phyloP scores from a whole-genome alignment of 2,329 filamentous ascomycete genomes.

The Phyllosticta ampelicida region DNA sequence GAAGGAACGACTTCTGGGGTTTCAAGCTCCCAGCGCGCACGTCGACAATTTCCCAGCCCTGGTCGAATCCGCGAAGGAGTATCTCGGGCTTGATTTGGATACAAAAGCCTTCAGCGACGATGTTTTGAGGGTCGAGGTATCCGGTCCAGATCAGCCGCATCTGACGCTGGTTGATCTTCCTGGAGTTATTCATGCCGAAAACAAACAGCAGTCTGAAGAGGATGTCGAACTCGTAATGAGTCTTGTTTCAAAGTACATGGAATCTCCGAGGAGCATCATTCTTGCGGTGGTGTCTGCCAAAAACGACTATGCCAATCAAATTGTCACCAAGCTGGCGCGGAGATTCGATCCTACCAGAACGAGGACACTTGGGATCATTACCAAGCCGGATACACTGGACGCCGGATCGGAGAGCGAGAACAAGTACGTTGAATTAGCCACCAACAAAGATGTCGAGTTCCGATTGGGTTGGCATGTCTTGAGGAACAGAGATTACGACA shows the following conservation, averaged over 20 bases:
- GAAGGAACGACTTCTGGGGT: slow-evolving; percentile 22
- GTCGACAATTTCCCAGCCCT: slow-evolving; percentile 34
- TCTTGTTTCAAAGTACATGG: slow-evolving; percentile 45
- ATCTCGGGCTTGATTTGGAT: slow-evolving; percentile 18
- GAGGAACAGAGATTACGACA: slow-evolving; percentile 31
- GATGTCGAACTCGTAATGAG: slow-evolving; percentile 23
- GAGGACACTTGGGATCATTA: slow-evolving; percentile 47
- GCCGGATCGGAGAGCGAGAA: slow-evolving; percentile 31
- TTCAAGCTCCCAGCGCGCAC: slow-evolving; percentile 21
- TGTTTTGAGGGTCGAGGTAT: slow-evolving; percentile 19
- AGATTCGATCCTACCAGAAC: slow-evolving; percentile 35
- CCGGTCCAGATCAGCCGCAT: slow-evolving; percentile 17
- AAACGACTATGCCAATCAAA: slow-evolving; percentile 45
- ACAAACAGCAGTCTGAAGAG: slow-evolving; percentile 20
- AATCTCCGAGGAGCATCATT: slow-evolving; percentile 47
- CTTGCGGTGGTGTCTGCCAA: slow-evolving; percentile 36
- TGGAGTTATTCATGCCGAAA: slow-evolving; percentile 27
- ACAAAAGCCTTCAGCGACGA: slow-evolving; percentile 17
- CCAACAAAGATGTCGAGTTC: slow-evolving; percentile 30
- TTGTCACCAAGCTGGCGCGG: slow-evolving; percentile 40
- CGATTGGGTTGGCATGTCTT: slow-evolving; percentile 45
- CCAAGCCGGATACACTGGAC: slow-evolving; percentile 41
- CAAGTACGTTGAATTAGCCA: slow-evolving; percentile 29
- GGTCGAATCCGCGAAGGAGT: slow-evolving; percentile 40
- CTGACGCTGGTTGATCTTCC: slow-evolving; percentile 28